Conservation (phyloP, 2,329 filamentous ascomycete species). For the Aciculosporium take region DNA sequence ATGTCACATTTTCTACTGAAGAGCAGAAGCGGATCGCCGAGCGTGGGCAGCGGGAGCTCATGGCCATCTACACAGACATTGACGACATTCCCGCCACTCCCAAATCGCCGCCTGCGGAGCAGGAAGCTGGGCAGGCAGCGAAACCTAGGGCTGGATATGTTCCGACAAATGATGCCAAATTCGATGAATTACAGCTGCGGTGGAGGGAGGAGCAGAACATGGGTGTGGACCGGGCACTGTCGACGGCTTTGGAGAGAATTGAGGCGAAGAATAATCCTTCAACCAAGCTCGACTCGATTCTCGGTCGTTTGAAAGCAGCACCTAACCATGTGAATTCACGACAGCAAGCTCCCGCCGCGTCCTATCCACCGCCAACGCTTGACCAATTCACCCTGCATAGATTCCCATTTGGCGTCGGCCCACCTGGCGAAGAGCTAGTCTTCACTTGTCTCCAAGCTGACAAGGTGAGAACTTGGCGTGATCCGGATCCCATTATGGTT, state of each 20-base stretch:
- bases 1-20: conserved; percentile 33
- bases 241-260: conserved; percentile 29
- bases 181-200: conserved; percentile 34
- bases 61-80: conserved; percentile 42
- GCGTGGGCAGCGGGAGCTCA: conserved; percentile 44
- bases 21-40: conserved; percentile 42
- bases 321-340: conserved; percentile 1
- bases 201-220: conserved; percentile 32
- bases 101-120: conserved; percentile 34
- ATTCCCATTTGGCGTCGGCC: conserved; percentile 18
- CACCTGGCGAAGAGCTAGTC: conserved; percentile 26
- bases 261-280: conserved; percentile 22
- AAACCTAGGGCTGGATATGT: conserved; percentile 21
- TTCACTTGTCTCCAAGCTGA: conserved; percentile 31
- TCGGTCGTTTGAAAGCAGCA: conserved; percentile 20
- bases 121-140: conserved; percentile 8
- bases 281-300: conserved; percentile 25
- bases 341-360: conserved; percentile 7
- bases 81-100: conserved; percentile 43
- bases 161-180: conserved; percentile 25
- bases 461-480: conserved; percentile 27
- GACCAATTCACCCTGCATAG: conserved; percentile 9
- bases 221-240: conserved; percentile 27
- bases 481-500: conserved; percentile 24
- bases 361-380: neutral